Evolutionary conservation across 805 yeast species (phyloP).

Genomic region (Myxozyma geophila): DNA sequence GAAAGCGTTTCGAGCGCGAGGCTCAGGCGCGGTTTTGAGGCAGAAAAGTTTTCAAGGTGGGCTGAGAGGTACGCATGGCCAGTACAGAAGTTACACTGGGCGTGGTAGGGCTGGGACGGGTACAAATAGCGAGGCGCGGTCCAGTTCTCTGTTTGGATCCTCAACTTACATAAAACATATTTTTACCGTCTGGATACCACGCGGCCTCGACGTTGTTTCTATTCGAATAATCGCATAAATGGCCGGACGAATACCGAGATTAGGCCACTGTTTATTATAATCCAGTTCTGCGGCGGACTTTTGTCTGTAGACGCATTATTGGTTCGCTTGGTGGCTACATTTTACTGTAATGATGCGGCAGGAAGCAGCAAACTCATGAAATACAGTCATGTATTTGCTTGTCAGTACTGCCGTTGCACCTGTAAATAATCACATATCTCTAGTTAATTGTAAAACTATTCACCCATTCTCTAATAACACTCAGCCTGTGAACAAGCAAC

Average conservation of each 20-base stretch:
- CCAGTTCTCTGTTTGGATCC: neutral
- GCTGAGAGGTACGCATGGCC: neutral
- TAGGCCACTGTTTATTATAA: slow-evolving; percentile 27
- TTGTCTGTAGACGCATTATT: slow-evolving; percentile 6
- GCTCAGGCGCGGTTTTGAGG: slow-evolving; percentile 1
- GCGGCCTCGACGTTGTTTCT: slow-evolving; percentile 27
- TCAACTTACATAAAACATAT: slow-evolving; percentile 28
- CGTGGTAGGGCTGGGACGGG: too few relatives aligned
- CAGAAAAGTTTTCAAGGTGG: slow-evolving; percentile 12
- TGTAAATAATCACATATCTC: too few relatives aligned
- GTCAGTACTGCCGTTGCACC: too few relatives aligned
- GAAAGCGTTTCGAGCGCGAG: slow-evolving; percentile 11
- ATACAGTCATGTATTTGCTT: too few relatives aligned
- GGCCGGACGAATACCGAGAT: slow-evolving; percentile 35
- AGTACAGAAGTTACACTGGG: too few relatives aligned
- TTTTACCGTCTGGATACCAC: slow-evolving; percentile 37
- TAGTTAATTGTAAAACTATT: too few relatives aligned
- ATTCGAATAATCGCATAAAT: slow-evolving; percentile 35
- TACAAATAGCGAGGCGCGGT: too few relatives aligned
- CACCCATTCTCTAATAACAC: too few relatives aligned
- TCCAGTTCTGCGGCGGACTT: slow-evolving; percentile 22
- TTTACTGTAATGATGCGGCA: neutral
- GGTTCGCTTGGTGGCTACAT: slow-evolving; percentile 39
- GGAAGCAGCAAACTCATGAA: too few relatives aligned
- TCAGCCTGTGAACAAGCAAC: too few relatives aligned